phyloP scores from a whole-genome alignment of 2,329 filamentous ascomycete species.

The Myriangium duriaei region DNA sequence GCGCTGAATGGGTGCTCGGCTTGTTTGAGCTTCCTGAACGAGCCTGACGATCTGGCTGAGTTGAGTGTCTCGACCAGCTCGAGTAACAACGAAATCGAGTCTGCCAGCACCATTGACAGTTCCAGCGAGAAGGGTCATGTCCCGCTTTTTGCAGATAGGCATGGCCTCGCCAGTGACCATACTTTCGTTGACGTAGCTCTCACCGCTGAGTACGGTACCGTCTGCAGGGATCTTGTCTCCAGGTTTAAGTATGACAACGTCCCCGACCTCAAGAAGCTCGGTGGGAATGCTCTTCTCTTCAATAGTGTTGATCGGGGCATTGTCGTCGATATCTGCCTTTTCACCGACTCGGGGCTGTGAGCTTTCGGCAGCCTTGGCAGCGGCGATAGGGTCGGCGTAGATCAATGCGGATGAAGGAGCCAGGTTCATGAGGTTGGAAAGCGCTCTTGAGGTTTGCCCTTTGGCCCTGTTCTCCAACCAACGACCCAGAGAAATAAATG shows the following conservation, averaged over 20 bases:
- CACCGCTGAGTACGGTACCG: conserved; percentile 71
- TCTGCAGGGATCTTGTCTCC: conserved; percentile 96
- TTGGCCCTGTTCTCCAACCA: conserved; percentile 92
- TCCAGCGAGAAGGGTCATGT: conserved; percentile 70
- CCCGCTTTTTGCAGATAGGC: conserved; percentile 80
- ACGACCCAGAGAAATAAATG: conserved; percentile 81
- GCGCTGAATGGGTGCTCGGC: conserved; percentile 83
- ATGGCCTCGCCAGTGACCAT: conserved; percentile 98
- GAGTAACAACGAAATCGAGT: conserved; percentile 81
- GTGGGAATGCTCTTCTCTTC: conserved; percentile 83
- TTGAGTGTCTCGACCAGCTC: conserved; percentile 88
- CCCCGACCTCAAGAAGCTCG: conserved; percentile 84
- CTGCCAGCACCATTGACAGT: conserved; percentile 92
- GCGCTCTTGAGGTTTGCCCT: conserved; percentile 86
- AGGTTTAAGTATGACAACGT: conserved; percentile 83
- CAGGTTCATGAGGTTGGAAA: conserved; percentile 89
- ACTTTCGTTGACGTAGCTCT: conserved; percentile 91
- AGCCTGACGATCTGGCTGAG: conserved; percentile 95
- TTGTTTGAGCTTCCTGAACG: conserved; percentile 96
- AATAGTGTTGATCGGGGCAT: conserved; percentile 46
- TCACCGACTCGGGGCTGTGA: conserved; percentile 32
- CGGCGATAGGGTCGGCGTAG: conserved; percentile 86
- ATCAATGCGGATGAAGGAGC: conserved; percentile 96
- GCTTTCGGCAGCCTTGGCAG: conserved; percentile 70
- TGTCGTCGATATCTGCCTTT: conserved; percentile 23